Conservation (phyloP, 805 yeast genomes). For the Saturnispora zaruensis region DNA sequence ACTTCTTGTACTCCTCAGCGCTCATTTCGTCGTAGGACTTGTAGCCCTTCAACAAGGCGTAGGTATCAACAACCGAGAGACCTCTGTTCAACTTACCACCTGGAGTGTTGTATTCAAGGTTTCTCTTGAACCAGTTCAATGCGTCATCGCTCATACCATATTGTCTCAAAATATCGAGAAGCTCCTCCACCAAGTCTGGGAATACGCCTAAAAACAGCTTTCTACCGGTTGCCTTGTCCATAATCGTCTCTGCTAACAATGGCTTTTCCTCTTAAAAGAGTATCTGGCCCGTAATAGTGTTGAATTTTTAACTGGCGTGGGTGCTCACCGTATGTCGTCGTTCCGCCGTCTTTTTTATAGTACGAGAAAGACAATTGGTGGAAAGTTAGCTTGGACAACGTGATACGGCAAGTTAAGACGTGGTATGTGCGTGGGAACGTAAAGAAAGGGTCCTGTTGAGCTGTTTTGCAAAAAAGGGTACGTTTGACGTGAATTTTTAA, state of each 20-base stretch:
- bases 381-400: neutral
- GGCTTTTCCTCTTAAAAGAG: neutral
- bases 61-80: conserved; percentile 88
- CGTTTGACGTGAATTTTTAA: too few relatives aligned
- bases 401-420: neutral
- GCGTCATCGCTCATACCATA: conserved; percentile 87
- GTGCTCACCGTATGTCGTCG: neutral
- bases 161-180: conserved; percentile 47
- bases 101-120: conserved; percentile 78
- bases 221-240: conserved; percentile 36
- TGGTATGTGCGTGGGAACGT: neutral
- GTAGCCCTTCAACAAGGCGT: conserved; percentile 64
- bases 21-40: conserved; percentile 46
- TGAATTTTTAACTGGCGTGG: neutral
- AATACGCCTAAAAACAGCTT: conserved; percentile 57
- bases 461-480: too few relatives aligned
- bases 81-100: conserved; percentile 98
- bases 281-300: neutral
- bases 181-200: conserved; percentile 70
- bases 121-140: conserved; percentile 70
- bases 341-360: neutral
- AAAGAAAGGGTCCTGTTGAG: neutral
- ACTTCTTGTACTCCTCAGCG: conserved; percentile 66
- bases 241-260: conserved; percentile 7
- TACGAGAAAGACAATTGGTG: neutral